These are phyloP conservation scores for Inga oerstediana DNA, from an alignment of 306 rosid species.

Conservation along the genomic window DNA sequence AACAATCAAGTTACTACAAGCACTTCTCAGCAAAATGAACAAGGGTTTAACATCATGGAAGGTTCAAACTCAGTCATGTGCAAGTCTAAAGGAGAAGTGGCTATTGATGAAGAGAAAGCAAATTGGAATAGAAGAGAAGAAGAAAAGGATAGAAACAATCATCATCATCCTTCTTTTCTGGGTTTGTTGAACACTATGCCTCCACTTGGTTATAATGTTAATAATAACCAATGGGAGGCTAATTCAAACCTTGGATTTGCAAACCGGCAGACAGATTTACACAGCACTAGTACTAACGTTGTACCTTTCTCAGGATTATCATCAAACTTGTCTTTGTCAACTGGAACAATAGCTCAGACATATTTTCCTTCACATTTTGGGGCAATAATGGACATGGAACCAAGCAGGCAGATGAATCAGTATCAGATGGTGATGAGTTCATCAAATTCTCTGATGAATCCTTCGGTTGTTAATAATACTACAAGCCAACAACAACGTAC, in stretches of 20 bases:
- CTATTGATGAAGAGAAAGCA: not conserved
- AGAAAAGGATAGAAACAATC: not conserved
- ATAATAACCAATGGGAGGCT: conserved; percentile 43
- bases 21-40: conserved; percentile 38
- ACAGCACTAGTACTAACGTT: conserved; percentile 39
- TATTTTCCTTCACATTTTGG: conserved; percentile 49
- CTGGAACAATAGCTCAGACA: conserved; percentile 41
- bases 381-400: conserved; percentile 53
- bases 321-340: conserved; percentile 63
- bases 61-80: not conserved
- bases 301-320: conserved; percentile 59
- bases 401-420: conserved; percentile 49
- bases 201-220: conserved; percentile 40
- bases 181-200: conserved; percentile 40
- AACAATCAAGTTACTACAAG: not conserved
- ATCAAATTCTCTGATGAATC: conserved; percentile 35
- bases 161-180: conserved; percentile 38
- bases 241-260: conserved; percentile 18
- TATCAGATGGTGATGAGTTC: conserved; percentile 50
- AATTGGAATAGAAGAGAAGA: conserved; percentile 12
- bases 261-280: conserved; percentile 51
- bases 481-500: conserved; percentile 42
- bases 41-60: conserved; percentile 16
- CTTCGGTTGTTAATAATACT: conserved; percentile 36
- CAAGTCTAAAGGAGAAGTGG: not conserved